Evolutionary conservation across 345 rosid species (phyloP), one percentile per base, ranked within the genome.

Genomic region (Salix arbutifolia): DNA sequence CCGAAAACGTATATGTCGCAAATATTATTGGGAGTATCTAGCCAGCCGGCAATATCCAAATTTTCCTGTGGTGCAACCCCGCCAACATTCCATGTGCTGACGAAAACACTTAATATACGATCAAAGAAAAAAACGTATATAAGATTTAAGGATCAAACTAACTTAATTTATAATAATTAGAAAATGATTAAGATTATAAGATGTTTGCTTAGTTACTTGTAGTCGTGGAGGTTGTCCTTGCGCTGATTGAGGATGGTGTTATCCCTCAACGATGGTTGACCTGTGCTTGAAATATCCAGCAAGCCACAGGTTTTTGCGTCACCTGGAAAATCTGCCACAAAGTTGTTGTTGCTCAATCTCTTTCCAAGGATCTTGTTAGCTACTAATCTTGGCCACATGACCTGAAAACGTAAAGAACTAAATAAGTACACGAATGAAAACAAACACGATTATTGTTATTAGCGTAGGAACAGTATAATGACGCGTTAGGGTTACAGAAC

Each of bases 61-160:
- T 82, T 86, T 61, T 91, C 91, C 8, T 72, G 65, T 25, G 96
- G 97, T 72, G 85, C 91, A 80, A 87, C 65, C 35, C 98, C 98
- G 10, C 94, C 98, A 35, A 91, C 97, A 78, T 94, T 94, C 97
- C 98, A 92, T 56, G 98, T 90, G 74, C 96, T 88, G 46, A 86
- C 93, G 68, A 91, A 90, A 61, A 91, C 78, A 85, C 97, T 94
- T 70, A 3, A 60, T 4, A 52, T 44, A 14, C 44, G 11, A 37
- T 37, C 8, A 17, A 28, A 26, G 17, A 26, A 69, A 0, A 44
- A 28, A 25, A 13, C 40, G 0, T 69, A 73, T 2, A 69, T 65
- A 6, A 6, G 8, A 46, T 74, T 18, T 1, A 48, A 30, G 17
- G 42, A 40, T 30, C 10, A 73, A 30, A 35, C 17, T 5, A 58